Evolutionary conservation across 1,284 basidiomycete species (phyloP), one percentile per base, ranked within the genome.

Genomic region (Afroboletus lepidellus): DNA sequence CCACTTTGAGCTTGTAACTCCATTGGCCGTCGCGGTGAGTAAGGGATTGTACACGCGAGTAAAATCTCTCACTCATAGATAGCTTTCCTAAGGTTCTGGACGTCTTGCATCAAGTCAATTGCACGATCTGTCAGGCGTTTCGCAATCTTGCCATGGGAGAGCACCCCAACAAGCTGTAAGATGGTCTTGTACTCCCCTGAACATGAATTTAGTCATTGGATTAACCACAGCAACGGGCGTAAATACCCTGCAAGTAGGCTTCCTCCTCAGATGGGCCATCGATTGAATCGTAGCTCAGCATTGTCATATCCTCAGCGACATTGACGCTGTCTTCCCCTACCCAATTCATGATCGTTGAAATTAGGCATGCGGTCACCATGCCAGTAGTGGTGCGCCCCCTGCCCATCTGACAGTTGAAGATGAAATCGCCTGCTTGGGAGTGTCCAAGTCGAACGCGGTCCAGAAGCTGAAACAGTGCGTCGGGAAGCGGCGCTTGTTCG

Each of bases 101-200:
- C 94, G 57, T 94, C 93, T 70, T 90, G 87, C 90, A 94, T 93
- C 57, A 86, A 72, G 71, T 98, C 93, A 63, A 97, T 85, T 0
- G 91, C 91, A 36, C 82, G 76, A 68, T 99, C 97, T 0, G 94
- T 89, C 53, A 99, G 69, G 43, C 85, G 83, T 72, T 99, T 99
- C n/a, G 97, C 97, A 18, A 90, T 76, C 73, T 94, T 94, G 21
- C 92, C 92, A 60, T 91, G 82, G 13, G 88, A 88, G 18, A 97
- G 78, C 5, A 97, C 90, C 15, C 91, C 89, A 43, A 97, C 90
- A 42, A 99, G 86, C 62, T 97, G 94, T 39, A 99, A 73, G 54
- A 99, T 98, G 3, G 87, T 92, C 73, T 98, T 98, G 77, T 98
- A 99, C 67, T 99, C 96, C 45, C 96, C 96, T 88, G 57, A 9